These are phyloP conservation scores for Emergomyces pasteurianus DNA, from an alignment of 2,329 filamentous ascomycete species.

Conservation along the genomic window DNA sequence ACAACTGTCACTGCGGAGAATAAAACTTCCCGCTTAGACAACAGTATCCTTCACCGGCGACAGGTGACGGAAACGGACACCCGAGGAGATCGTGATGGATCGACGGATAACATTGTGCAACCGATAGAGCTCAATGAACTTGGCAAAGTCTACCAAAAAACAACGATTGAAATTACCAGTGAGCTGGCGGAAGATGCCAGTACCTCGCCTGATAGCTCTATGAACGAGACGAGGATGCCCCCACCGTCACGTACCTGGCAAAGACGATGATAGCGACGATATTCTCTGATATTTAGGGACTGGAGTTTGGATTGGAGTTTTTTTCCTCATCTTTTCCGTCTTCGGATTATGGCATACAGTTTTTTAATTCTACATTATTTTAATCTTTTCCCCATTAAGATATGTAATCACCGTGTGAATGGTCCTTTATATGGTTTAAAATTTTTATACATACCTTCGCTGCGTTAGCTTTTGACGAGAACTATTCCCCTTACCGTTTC, in stretches of 20 bases:
- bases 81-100: conserved; percentile 28
- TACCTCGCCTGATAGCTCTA: conserved; percentile 12
- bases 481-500: background rate
- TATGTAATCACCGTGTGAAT: background rate
- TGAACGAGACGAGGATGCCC: background rate
- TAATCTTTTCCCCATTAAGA: background rate
- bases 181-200: conserved; percentile 17
- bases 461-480: background rate
- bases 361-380: background rate
- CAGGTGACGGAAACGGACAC: background rate
- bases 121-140: conserved; percentile 22
- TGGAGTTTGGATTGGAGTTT: background rate
- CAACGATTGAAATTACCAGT: conserved; percentile 32
- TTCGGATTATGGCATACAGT: background rate
- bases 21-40: conserved; percentile 1
- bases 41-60: conserved; percentile 1
- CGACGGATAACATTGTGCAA: conserved; percentile 33
- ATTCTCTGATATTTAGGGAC: background rate
- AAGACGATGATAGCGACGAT: background rate
- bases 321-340: background rate
- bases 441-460: background rate
- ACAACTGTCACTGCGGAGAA: conserved; percentile 8
- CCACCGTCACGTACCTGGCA: background rate
- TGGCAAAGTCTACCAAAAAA: conserved; percentile 33
- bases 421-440: too few species aligned